A percentile compares a stretch with the other conserved stretches of the same genome.
phyloP scores from a whole-genome alignment of 163 green algal genomes.

The Prototheca cutis region DNA sequence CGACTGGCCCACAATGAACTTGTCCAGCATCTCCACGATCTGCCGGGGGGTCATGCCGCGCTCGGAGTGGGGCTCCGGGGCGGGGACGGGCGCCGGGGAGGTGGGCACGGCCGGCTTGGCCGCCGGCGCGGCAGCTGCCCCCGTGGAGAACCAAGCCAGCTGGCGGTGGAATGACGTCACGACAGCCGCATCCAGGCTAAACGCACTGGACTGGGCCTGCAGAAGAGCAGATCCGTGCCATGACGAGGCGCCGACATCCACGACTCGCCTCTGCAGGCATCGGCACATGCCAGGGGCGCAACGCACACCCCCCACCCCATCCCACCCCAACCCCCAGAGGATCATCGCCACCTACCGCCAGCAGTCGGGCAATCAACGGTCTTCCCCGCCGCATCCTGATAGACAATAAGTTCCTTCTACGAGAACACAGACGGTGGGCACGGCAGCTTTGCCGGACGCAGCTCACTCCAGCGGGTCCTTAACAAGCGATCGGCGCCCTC shows the following conservation, averaged over 20 bases:
- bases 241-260: too few relatives aligned
- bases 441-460: too few relatives aligned
- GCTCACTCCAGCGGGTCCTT: too few relatives aligned
- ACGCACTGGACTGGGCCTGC: neutral
- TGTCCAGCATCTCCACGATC: conserved; percentile 79
- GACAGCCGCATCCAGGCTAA: neutral
- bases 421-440: too few relatives aligned
- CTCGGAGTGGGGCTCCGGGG: neutral
- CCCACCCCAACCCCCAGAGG: too few relatives aligned
- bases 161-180: too few relatives aligned
- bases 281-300: neutral
- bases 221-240: too few relatives aligned
- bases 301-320: neutral
- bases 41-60: conserved; percentile 14
- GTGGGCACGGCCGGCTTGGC: neutral
- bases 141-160: too few relatives aligned
- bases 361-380: neutral
- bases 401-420: too few relatives aligned
- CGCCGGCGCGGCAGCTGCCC: neutral
- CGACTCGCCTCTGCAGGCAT: too few relatives aligned
- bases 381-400: neutral
- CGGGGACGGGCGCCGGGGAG: neutral
- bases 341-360: neutral
- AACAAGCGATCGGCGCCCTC: too few relatives aligned
- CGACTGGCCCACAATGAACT: conserved; percentile 76